phyloP scores from a whole-genome alignment of 345 rosid species.

The Barbarea vulgaris region DNA sequence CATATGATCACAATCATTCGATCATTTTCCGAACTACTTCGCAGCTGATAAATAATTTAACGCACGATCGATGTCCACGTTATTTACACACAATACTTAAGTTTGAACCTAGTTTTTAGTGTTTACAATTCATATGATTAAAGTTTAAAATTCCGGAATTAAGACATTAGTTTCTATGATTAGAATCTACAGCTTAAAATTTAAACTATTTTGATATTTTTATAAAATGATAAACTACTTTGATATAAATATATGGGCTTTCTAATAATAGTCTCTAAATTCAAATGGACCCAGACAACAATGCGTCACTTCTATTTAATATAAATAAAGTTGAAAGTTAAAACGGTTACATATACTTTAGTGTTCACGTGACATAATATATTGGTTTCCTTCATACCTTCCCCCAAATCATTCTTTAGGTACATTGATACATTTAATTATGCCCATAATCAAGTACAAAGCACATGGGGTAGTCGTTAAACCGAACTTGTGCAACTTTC shows the following conservation, averaged over 20 bases:
- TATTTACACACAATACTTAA: no score
- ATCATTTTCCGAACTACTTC: no score
- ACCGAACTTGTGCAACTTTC: slow-evolving; percentile 21
- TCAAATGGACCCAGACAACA: not conserved
- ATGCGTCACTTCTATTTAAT: not conserved
- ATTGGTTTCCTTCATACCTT: not conserved
- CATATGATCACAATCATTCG: no score
- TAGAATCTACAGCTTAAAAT: not conserved
- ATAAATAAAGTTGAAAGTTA: slow-evolving; percentile 2
- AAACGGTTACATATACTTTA: slow-evolving; percentile 6
- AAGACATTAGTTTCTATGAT: not conserved
- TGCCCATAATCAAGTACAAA: slow-evolving; percentile 12
- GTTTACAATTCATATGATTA: no score
- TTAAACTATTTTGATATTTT: not conserved
- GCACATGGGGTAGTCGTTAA: slow-evolving; percentile 25
- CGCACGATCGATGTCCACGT: no score
- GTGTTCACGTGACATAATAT: slow-evolving; percentile 5
- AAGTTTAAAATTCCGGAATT: not conserved
- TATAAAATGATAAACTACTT: not conserved
- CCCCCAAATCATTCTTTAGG: slow-evolving; percentile 18
- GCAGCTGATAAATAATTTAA: no score
- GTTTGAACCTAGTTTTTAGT: no score
- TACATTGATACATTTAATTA: slow-evolving; percentile 14
- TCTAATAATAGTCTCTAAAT: not conserved
- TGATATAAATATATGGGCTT: not conserved